A percentile compares a stretch with the other conserved stretches of the same genome.
Conservation (phyloP, 768 basidiomycete species). For the Suillus subalutaceus region DNA sequence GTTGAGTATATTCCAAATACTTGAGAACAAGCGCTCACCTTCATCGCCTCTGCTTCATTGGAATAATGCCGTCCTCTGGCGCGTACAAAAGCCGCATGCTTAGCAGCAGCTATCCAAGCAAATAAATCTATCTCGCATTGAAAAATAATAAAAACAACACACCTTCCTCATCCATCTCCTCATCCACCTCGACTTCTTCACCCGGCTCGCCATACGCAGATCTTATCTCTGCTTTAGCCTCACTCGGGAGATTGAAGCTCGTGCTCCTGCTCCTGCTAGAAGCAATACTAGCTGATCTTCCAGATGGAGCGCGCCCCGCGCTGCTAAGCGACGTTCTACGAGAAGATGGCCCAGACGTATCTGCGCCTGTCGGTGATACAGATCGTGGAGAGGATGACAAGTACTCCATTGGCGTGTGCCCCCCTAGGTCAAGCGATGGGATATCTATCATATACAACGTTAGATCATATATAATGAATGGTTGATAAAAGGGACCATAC, state of each 20-base stretch:
- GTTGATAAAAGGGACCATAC: slow-evolving; percentile 44
- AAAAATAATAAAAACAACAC: slow-evolving; percentile 4
- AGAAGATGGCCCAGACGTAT: slow-evolving; percentile 70
- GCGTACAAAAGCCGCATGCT: slow-evolving; percentile 80
- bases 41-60: slow-evolving; percentile 92
- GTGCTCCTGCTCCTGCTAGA: slow-evolving; percentile 85
- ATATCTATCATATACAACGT: slow-evolving; percentile 58
- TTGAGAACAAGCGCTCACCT: slow-evolving; percentile 48
- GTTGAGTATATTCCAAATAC: not conserved
- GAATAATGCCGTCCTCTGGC: slow-evolving; percentile 87
- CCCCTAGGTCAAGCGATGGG: slow-evolving; percentile 68
- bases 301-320: slow-evolving; percentile 52
- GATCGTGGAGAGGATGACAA: slow-evolving; percentile 43
- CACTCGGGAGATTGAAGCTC: slow-evolving; percentile 78
- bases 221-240: slow-evolving; percentile 62
- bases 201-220: slow-evolving; percentile 43
- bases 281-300: slow-evolving; percentile 63
- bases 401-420: slow-evolving; percentile 35
- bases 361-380: slow-evolving; percentile 60
- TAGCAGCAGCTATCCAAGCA: slow-evolving; percentile 63
- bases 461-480: slow-evolving; percentile 5
- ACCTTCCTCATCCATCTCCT: slow-evolving; percentile 93
- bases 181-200: slow-evolving; percentile 65
- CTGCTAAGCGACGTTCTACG: slow-evolving; percentile 77
- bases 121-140: slow-evolving; percentile 6